A percentile compares a stretch with the other conserved stretches of the same genome.
These are phyloP conservation scores for Salvia hispanica DNA, from an alignment of 257 asterid species.

Conservation along the genomic window DNA sequence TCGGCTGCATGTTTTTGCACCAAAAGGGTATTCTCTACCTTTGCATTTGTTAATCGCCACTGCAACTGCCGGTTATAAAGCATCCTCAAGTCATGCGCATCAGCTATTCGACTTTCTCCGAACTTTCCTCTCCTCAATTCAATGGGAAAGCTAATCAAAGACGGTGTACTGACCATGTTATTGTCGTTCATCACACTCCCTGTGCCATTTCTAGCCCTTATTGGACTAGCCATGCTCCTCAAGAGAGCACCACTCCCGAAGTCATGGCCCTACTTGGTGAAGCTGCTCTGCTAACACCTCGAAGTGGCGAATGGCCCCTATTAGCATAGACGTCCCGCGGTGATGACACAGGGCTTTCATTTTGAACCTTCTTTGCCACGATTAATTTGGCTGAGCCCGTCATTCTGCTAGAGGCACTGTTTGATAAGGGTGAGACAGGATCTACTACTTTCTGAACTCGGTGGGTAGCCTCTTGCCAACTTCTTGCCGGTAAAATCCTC, in stretches of 20 bases:
- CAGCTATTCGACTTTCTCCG: slow-evolving; percentile 62
- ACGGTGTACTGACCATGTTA: slow-evolving; percentile 51
- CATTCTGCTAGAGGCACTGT: slow-evolving; percentile 36
- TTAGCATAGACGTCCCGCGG: slow-evolving; percentile 42
- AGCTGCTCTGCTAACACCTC: slow-evolving; percentile 61
- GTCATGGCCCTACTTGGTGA: slow-evolving; percentile 59
- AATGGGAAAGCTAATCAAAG: slow-evolving; percentile 56
- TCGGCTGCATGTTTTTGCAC: slow-evolving; percentile 61
- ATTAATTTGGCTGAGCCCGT: slow-evolving; percentile 42
- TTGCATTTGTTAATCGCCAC: slow-evolving; percentile 80
- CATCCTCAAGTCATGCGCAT: slow-evolving; percentile 76
- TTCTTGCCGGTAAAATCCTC: slow-evolving; percentile 59
- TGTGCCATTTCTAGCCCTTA: slow-evolving; percentile 51
- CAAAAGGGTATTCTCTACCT: slow-evolving; percentile 51
- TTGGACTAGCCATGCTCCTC: slow-evolving; percentile 70
- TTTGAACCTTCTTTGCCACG: slow-evolving; percentile 44
- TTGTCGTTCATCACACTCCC: slow-evolving; percentile 38
- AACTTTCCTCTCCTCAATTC: slow-evolving; percentile 72
- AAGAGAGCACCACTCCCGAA: slow-evolving; percentile 39
- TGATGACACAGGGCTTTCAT: slow-evolving; percentile 51
- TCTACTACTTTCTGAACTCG: slow-evolving; percentile 45
- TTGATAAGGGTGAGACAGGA: slow-evolving; percentile 51
- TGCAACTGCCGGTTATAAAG: slow-evolving; percentile 72
- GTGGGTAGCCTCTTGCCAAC: slow-evolving; percentile 53
- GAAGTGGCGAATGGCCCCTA: slow-evolving; percentile 74